These are phyloP conservation scores for Ananas comosus DNA, from an alignment of 176 grass and related monocot species.

Conservation along the genomic window DNA sequence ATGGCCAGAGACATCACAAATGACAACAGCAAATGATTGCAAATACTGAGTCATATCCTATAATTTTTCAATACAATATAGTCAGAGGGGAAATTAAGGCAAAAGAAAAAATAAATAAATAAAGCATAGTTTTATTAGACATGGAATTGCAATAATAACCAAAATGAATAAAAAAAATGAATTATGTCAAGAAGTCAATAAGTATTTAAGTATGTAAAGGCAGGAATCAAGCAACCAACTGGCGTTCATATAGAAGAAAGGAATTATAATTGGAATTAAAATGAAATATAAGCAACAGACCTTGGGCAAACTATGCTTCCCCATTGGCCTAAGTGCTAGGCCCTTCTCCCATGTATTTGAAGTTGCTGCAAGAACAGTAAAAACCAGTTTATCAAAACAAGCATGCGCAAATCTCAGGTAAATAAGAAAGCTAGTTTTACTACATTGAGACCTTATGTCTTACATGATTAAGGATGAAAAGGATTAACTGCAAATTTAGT, in stretches of 20 bases:
- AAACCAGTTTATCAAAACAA: slow-evolving; percentile 6
- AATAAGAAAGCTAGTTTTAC: not conserved
- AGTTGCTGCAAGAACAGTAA: slow-evolving; percentile 50
- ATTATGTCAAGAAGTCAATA: not conserved
- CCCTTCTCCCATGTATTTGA: slow-evolving; percentile 59
- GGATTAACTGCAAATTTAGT: not conserved
- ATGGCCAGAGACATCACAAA: slow-evolving; percentile 65
- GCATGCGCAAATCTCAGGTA: not conserved
- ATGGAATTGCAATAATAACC: not conserved
- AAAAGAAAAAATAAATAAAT: not conserved
- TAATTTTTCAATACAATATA: slow-evolving; percentile 19
- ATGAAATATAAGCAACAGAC: slow-evolving; percentile 29
- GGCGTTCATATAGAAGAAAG: not conserved
- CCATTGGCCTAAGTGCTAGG: slow-evolving; percentile 53
- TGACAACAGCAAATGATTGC: slow-evolving; percentile 46
- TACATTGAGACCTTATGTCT: not conserved
- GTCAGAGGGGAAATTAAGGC: not conserved
- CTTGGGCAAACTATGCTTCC: slow-evolving; percentile 50
- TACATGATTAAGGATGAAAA: not conserved
- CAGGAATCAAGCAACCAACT: too few species aligned
- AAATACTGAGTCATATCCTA: slow-evolving; percentile 58
- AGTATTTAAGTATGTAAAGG: not conserved
- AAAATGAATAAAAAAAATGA: not conserved
- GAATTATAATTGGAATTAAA: slow-evolving; percentile 3
- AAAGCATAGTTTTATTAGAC: not conserved